Base-by-base conservation (phyloP, 2,329 filamentous ascomycete species). In the Fusarium solani-melongenae region DNA sequence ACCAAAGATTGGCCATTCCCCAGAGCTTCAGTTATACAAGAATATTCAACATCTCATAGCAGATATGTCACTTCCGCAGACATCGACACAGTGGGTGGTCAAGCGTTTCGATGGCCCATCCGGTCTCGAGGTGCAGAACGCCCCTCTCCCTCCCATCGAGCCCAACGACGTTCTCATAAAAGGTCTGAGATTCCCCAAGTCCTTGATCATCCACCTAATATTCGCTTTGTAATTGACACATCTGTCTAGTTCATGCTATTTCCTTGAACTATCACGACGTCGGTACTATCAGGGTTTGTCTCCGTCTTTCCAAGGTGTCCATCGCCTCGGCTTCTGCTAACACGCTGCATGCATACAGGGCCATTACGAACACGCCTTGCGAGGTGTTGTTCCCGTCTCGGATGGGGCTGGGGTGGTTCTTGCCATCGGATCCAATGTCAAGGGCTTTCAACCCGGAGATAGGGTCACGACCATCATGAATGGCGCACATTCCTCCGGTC, bases 251-350 rank as follows among this genome's bases (percentile, higher is more conserved):
- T 44, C 58, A 66, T 39, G 67, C 62, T 24, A 59, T 60, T 59
- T 69, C 67, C 7, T 51, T 69, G 12, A 69, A 69, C 59, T 70
- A 53, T 46, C 64, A 60, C 22, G 67, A 70, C 36, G 22, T 70
- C 10, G n/a, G 31, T 9, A 51, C 64, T 3, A 17, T 7, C 33
- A 66, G 62, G 66, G 66, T 17, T 8, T 34, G 14, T 71, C 65
- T 31, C 62, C 62, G 5, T 34, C 33, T 34, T 34, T 34, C 33
- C 46, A 51, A 31, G 7, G 11, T 29, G 14, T 49, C 44, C 8
- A 49, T 49, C 22, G 10, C 10, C 14, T 22, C 15, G 27, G 44
- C 8, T 22, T 44, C 17, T 44, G 39, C 39, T 44, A 44, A 44
- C 39, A 44, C 8, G 9, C 17, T 10, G 8, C 17, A 20, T 3